Base-by-base conservation (phyloP, 306 rosid species). In the Arachis hypogaea region DNA sequence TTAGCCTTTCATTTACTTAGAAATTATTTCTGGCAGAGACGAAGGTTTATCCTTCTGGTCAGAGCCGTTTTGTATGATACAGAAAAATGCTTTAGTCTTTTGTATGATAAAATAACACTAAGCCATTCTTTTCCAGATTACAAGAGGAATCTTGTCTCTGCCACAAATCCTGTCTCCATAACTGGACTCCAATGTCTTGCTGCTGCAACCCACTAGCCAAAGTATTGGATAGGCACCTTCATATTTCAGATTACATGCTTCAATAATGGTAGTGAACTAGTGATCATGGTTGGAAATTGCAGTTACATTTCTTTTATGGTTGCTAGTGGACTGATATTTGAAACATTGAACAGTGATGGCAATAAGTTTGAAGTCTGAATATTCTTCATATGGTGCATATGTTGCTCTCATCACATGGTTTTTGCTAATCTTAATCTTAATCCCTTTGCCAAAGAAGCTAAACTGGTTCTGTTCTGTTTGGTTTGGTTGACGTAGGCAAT, bases 401-500 rank as follows among this genome's bases (percentile, higher is more conserved):
- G 69, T 61, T 62, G 66, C 72, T 49, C 76, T 29, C 30, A 61
- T 52, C 71, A 70, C 50, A 57, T 9, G 18, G 62, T 22, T 18
- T 69, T 55, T 18, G 29, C 6, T 45, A 44, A 45, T 46, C 70
- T 43, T 43, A 2, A 5, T 7, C 8, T 67, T 49, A 60, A 68
- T 22, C 49, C 63, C 9, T 11, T 76, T 47, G 12, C 8, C 55
- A 7, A 41, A 41, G 44, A 41, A 4, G 7, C 7, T 14, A 18
- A 14, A 29, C 65, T 59, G 59, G 28, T 18, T 49, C 28, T 49
- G 50, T 12, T 49, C 28, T 59, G 50, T 9, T 60, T 45, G 58
- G 62, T 78, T 52, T 45, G 58, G 62, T 78, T 52, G 75, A 71
- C 16, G 47, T 43, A 61, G 41, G 22, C 33, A 63, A 68, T 72